These are phyloP conservation scores for Gloeopeniophorella convolvens DNA, from an alignment of 768 basidiomycete genomes.

Conservation along the genomic window DNA sequence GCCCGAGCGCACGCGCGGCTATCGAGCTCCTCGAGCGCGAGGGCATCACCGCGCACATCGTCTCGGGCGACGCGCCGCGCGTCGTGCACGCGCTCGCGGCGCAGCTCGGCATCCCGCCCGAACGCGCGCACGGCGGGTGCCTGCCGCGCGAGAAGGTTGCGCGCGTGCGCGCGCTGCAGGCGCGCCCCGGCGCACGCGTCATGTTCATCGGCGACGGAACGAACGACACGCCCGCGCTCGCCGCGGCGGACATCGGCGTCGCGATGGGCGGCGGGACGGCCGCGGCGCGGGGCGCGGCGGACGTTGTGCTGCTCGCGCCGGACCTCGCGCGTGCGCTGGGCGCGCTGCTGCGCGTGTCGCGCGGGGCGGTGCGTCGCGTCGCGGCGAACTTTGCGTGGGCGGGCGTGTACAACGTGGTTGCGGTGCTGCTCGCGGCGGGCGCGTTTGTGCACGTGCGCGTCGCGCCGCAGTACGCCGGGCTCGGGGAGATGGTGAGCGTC, in stretches of 20 bases:
- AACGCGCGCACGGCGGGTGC: constrained; percentile 36
- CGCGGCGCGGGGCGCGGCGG: constrained; percentile 37
- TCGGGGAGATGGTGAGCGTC: constrained; percentile 39
- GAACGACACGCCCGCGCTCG: constrained; percentile 46
- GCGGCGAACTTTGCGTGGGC: constrained; percentile 34
- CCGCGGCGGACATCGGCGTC: constrained; percentile 45
- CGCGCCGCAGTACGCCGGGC: constrained; percentile 37
- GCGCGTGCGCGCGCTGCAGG: constrained; percentile 27
- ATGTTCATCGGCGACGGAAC: constrained; percentile 47
- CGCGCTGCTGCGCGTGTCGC: constrained; percentile 33
- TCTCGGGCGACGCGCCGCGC: constrained; percentile 42
- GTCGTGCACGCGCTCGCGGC: constrained; percentile 39
- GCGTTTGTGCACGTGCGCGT: constrained; percentile 36
- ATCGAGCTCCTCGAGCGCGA: constrained; percentile 30
- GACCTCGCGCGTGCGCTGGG: constrained; percentile 30
- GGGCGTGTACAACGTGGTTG: constrained; percentile 38
- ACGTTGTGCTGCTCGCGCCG: constrained; percentile 38
- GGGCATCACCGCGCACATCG: constrained; percentile 38
- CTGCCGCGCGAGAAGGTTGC: constrained; percentile 42
- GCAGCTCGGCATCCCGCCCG: constrained; percentile 33
- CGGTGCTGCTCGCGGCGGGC: constrained; percentile 44
- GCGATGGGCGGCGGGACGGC: constrained; percentile 31
- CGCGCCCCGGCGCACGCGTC: constrained; percentile 24
- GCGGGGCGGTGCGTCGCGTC: constrained; percentile 31
- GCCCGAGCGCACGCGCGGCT: constrained; percentile 35